A percentile compares a stretch with the other conserved stretches of the same genome.
Conservation (phyloP, 768 basidiomycete species). For the Epithele typhae region DNA sequence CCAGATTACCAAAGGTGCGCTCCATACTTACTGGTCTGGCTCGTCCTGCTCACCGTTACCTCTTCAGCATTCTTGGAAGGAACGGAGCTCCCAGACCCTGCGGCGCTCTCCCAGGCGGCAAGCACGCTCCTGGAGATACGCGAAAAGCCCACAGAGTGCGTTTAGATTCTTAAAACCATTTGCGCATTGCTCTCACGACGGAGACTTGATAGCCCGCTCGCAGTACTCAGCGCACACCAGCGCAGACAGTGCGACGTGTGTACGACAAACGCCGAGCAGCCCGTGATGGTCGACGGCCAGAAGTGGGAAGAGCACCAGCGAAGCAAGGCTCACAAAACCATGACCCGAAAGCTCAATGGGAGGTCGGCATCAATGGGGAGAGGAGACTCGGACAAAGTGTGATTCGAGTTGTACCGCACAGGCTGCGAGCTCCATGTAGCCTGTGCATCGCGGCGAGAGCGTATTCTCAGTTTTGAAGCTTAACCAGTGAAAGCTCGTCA, state of each 20-base stretch:
- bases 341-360: conserved; percentile 19
- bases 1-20: conserved; percentile 44
- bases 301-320: conserved; percentile 52
- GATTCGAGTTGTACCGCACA: too few species aligned
- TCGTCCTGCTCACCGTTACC: neutral
- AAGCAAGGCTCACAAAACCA: conserved; percentile 53
- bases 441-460: too few species aligned
- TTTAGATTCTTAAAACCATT: neutral
- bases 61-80: conserved; percentile 52
- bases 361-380: neutral
- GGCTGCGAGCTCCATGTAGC: too few species aligned
- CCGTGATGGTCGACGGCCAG: conserved; percentile 60
- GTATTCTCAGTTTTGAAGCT: too few species aligned
- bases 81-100: conserved; percentile 50
- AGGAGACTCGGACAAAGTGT: neutral
- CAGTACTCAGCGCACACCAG: conserved; percentile 49
- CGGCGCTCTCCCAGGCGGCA: conserved; percentile 50
- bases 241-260: conserved; percentile 61
- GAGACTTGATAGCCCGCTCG: conserved; percentile 44
- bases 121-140: conserved; percentile 44
- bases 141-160: conserved; percentile 44
- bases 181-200: too few species aligned
- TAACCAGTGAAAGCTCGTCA: too few species aligned
- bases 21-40: neutral
- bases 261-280: conserved; percentile 50